Evolutionary conservation across 352 stramenopile species (phyloP).

Genomic region (Aphanomyces euteiches): DNA sequence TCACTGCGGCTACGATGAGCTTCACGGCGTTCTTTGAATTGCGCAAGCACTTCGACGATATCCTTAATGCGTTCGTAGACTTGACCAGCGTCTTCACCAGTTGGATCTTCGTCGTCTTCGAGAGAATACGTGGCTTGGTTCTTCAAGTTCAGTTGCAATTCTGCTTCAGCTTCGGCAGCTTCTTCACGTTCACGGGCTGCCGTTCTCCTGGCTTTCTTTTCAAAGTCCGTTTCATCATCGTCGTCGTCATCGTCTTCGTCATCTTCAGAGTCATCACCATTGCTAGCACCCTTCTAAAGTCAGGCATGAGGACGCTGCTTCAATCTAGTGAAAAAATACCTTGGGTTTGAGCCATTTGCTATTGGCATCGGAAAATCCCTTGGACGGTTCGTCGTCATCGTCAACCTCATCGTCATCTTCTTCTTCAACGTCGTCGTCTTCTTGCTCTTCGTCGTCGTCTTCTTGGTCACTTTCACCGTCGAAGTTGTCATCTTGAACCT

Average conservation of each 20-base stretch:
- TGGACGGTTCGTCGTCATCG: slow-evolving; percentile 37
- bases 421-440: slow-evolving; percentile 49
- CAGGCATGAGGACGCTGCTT: slow-evolving; percentile 18
- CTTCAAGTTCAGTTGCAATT: slow-evolving; percentile 83
- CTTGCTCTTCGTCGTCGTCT: slow-evolving; percentile 42
- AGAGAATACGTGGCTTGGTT: slow-evolving; percentile 82
- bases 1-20: slow-evolving; percentile 89
- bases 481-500: slow-evolving; percentile 40
- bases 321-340: slow-evolving; percentile 35
- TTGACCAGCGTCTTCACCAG: slow-evolving; percentile 66
- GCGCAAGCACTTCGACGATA: slow-evolving; percentile 88
- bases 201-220: slow-evolving; percentile 77
- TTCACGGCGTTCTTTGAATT: slow-evolving; percentile 94
- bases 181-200: slow-evolving; percentile 71
- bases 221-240: slow-evolving; percentile 79
- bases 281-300: slow-evolving; percentile 19
- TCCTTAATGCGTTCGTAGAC: slow-evolving; percentile 94
- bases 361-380: slow-evolving; percentile 78
- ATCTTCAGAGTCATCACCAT: slow-evolving; percentile 46
- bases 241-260: slow-evolving; percentile 51
- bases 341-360: slow-evolving; percentile 84
- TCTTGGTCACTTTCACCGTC: slow-evolving; percentile 49
- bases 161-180: slow-evolving; percentile 69
- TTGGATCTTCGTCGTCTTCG: slow-evolving; percentile 56
- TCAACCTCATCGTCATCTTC: slow-evolving; percentile 45